Evolutionary conservation across 2,329 filamentous ascomycete genomes (phyloP).

Genomic region (Aspergillus costaricaensis): DNA sequence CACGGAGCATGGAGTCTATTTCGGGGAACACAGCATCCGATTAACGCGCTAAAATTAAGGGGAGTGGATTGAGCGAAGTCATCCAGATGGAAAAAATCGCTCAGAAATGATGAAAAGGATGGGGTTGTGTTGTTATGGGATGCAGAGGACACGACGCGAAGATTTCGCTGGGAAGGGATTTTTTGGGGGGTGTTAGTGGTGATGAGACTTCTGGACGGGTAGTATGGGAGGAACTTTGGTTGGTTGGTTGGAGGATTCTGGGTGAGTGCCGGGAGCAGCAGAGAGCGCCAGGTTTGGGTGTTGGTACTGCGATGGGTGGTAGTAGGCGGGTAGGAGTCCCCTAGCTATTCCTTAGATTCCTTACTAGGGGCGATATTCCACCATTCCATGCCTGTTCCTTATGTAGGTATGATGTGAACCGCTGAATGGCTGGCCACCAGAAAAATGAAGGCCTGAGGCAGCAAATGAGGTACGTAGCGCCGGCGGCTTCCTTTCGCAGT

Average conservation of each 20-base stretch:
- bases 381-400: conserved; percentile 1
- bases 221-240: conserved; percentile 24
- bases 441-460: background rate
- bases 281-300: conserved; percentile 5
- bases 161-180: conserved; percentile 36
- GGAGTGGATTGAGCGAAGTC: conserved; percentile 41
- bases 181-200: conserved; percentile 30
- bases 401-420: conserved; percentile 1
- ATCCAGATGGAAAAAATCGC: conserved; percentile 49
- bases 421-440: background rate
- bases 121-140: conserved; percentile 43
- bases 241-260: conserved; percentile 23
- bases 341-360: conserved; percentile 1
- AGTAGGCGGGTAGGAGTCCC: conserved; percentile 1
- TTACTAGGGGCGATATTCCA: conserved; percentile 1
- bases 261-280: conserved; percentile 21
- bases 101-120: conserved; percentile 47
- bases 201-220: conserved; percentile 25
- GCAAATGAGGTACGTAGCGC: background rate
- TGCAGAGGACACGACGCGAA: conserved; percentile 33
- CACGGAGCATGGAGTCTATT: conserved; percentile 52
- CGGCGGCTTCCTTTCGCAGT: background rate
- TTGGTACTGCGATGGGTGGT: conserved; percentile 1
- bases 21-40: conserved; percentile 52
- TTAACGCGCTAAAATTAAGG: conserved; percentile 49